phyloP scores from a whole-genome alignment of 768 basidiomycete species.

The Boletellus ananas region DNA sequence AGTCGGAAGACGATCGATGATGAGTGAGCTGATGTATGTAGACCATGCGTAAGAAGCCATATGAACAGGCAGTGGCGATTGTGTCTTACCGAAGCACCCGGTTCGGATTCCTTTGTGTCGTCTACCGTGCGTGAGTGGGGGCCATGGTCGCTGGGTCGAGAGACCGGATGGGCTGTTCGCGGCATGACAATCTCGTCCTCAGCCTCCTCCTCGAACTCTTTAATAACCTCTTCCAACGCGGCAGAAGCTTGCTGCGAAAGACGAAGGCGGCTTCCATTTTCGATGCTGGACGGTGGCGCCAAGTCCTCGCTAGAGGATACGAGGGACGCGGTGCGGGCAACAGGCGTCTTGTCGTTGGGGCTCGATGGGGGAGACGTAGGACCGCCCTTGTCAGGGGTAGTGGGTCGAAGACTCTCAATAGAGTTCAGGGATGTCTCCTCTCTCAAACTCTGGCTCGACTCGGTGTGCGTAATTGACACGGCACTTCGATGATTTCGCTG shows the following conservation, averaged over 20 bases:
- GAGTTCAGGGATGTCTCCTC: conserved; percentile 44
- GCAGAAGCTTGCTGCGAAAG: conserved; percentile 59
- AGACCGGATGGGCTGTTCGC: conserved; percentile 49
- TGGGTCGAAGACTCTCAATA: conserved; percentile 46
- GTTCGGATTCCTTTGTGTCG: conserved; percentile 19
- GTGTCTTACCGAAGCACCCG: conserved; percentile 24
- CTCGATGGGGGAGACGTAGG: conserved; percentile 41
- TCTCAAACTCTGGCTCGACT: conserved; percentile 41
- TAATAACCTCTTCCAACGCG: conserved; percentile 72
- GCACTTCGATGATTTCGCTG: conserved; percentile 38
- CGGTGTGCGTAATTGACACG: conserved; percentile 45
- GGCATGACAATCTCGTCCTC: conserved; percentile 79
- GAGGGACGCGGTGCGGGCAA: conserved; percentile 42
- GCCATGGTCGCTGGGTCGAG: conserved; percentile 34
- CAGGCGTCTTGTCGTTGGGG: conserved; percentile 39
- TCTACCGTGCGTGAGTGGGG: conserved; percentile 16
- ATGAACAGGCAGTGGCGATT: conserved; percentile 5
- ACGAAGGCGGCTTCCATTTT: conserved; percentile 13
- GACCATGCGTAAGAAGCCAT: conserved; percentile 17
- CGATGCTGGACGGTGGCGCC: conserved; percentile 15
- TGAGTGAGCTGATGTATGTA: conserved; percentile 16
- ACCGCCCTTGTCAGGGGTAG: conserved; percentile 52
- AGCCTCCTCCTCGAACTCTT: conserved; percentile 68
- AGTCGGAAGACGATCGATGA: conserved; percentile 39
- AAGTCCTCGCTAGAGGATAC: conserved; percentile 34